Conservation (phyloP, 169 alveolate species). For the Eimeria sp. region DNA sequence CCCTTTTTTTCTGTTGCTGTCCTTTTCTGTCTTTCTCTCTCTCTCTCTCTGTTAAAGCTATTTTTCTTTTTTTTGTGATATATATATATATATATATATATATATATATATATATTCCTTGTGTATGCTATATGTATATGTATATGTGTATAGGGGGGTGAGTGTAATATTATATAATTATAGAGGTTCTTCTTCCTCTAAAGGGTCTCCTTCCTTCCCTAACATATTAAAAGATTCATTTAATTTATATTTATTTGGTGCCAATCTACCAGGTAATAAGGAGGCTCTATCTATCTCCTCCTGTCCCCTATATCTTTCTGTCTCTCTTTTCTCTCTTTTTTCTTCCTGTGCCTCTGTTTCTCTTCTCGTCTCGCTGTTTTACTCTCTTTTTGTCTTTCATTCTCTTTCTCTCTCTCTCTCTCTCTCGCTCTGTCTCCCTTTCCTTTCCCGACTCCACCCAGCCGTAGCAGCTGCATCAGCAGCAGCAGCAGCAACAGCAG, state of each 20-base stretch:
- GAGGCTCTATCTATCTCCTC: not conserved
- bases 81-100: not conserved
- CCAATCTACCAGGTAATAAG: not conserved
- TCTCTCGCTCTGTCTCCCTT: not conserved
- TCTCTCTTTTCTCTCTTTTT: not conserved
- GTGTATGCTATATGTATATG: not conserved
- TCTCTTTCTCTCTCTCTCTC: not conserved
- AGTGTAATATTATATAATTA: not conserved
- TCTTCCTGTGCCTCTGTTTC: not conserved
- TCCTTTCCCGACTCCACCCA: not conserved
- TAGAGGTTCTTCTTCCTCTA: slow-evolving; percentile 41
- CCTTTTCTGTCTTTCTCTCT: not conserved
- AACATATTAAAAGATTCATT: not conserved
- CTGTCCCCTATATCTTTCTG: not conserved
- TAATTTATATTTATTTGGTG: not conserved
- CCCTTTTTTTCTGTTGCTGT: not conserved
- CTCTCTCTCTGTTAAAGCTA: not conserved
- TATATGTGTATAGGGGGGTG: slow-evolving; percentile 25
- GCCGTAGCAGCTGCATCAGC: not conserved
- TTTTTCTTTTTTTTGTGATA: not conserved
- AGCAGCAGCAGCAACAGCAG: slow-evolving; percentile 16
- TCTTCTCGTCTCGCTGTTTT: not conserved
- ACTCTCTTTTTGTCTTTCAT: not conserved
- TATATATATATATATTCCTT: not conserved
- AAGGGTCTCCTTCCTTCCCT: not conserved